Conservation (phyloP, 2,329 filamentous ascomycete species). For the Pseudogymnoascus destructans region DNA sequence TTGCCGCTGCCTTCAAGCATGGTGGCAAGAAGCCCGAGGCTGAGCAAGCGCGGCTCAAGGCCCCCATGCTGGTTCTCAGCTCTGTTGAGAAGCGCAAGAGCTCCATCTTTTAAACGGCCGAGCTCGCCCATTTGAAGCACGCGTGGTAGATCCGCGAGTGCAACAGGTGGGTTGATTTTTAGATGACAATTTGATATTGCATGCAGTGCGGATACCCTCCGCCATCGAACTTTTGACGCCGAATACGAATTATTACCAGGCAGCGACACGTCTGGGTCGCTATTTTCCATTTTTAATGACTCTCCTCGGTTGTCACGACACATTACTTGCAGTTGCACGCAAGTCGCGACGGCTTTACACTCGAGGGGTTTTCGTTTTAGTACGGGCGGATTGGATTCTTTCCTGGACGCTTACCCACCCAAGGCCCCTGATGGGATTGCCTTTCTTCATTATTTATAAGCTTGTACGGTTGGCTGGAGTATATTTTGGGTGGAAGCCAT, state of each 20-base stretch:
- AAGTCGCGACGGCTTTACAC: slow-evolving; percentile 1
- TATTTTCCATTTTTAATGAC: slow-evolving; percentile 9
- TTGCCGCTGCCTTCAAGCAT: slow-evolving; percentile 54
- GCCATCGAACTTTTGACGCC: slow-evolving; percentile 21
- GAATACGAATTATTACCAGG: slow-evolving; percentile 21
- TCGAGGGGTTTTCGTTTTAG: background rate
- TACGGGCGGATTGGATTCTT: slow-evolving; percentile 4
- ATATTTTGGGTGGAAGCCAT: slow-evolving; percentile 4
- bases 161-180: background rate
- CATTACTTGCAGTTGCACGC: slow-evolving; percentile 2
- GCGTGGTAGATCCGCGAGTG: slow-evolving; percentile 25
- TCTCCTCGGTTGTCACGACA: slow-evolving; percentile 7
- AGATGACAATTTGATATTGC: slow-evolving; percentile 27
- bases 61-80: slow-evolving; percentile 75
- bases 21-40: slow-evolving; percentile 42
- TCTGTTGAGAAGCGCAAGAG: slow-evolving; percentile 85
- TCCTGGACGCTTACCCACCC: background rate
- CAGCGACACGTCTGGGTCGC: background rate
- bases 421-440: slow-evolving; percentile 1
- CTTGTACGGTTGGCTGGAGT: background rate
- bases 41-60: slow-evolving; percentile 57
- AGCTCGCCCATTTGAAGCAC: slow-evolving; percentile 1
- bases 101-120: slow-evolving; percentile 38
- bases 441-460: slow-evolving; percentile 6
- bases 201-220: slow-evolving; percentile 28